These are phyloP conservation scores for Pulveroboletus sp. DNA, from an alignment of 768 basidiomycete genomes.

Conservation along the genomic window DNA sequence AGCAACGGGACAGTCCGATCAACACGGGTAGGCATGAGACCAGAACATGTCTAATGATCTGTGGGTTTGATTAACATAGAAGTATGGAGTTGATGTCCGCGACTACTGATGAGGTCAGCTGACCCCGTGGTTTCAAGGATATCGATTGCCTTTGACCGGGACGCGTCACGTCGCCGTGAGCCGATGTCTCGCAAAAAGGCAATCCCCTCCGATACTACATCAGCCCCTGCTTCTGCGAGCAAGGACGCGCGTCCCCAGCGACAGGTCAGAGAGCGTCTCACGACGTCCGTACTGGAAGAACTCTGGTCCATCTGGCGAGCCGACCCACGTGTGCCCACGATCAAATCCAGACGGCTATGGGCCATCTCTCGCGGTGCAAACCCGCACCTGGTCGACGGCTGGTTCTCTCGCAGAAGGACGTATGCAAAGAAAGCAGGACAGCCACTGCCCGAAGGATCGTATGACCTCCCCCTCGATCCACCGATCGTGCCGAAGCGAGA, in stretches of 20 bases:
- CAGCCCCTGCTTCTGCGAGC: neutral
- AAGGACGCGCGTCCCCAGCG: conserved; percentile 1
- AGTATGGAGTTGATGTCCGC: too few relatives aligned
- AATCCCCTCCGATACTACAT: neutral
- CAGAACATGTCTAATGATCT: too few relatives aligned
- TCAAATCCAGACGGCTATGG: conserved; percentile 27
- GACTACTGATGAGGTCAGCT: conserved; percentile 11
- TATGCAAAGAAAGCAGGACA: conserved; percentile 23
- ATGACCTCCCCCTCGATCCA: conserved; percentile 19
- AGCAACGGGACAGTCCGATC: too few relatives aligned
- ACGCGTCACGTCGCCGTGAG: neutral
- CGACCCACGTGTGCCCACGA: conserved; percentile 27
- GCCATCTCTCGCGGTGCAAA: conserved; percentile 20
- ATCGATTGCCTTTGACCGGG: neutral
- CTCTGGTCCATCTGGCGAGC: conserved; percentile 30
- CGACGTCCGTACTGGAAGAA: conserved; percentile 14
- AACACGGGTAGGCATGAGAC: too few relatives aligned
- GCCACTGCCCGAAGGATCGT: conserved; percentile 16
- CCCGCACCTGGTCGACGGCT: conserved; percentile 19
- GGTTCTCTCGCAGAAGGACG: conserved; percentile 26
- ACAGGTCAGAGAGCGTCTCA: conserved; percentile 10
- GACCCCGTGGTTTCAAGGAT: neutral
- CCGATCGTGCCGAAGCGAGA: conserved; percentile 8
- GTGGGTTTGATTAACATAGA: too few relatives aligned
- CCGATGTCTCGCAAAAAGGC: conserved; percentile 10